A percentile compares a stretch with the other conserved stretches of the same genome.
These are phyloP conservation scores for Salix suchowensis DNA, from an alignment of 345 rosid genomes.

Conservation along the genomic window DNA sequence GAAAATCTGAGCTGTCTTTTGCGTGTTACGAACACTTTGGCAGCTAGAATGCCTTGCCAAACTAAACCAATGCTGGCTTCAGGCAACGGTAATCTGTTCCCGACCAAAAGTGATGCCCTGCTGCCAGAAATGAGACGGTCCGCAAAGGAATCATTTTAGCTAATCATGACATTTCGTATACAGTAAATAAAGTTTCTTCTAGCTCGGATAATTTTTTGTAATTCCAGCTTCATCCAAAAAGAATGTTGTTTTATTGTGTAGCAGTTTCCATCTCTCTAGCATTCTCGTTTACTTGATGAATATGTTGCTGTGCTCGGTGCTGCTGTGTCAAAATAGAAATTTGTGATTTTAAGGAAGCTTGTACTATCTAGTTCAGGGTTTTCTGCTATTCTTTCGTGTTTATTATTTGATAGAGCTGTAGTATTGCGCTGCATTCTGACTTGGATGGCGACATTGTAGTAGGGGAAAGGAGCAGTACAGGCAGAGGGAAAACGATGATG, in stretches of 20 bases:
- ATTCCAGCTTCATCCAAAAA: not conserved
- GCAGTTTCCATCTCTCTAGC: not conserved
- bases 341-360: not conserved
- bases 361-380: not conserved
- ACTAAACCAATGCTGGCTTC: no score
- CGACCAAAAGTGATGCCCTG: no score
- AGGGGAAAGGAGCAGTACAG: slow-evolving; percentile 87
- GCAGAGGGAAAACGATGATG: slow-evolving; percentile 39
- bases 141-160: no score
- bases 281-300: not conserved
- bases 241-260: not conserved
- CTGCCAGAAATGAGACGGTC: no score
- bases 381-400: not conserved
- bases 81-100: no score
- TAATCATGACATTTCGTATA: no score
- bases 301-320: not conserved
- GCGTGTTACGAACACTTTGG: no score
- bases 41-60: no score
- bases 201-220: no score
- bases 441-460: slow-evolving; percentile 18
- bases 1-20: no score
- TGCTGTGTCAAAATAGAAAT: not conserved
- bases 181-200: no score
- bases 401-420: not conserved
- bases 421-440: slow-evolving; percentile 2